Evolutionary conservation across 139 green algal species (phyloP), one percentile per base, ranked within the genome.

Genomic region (Chlorella sp.): DNA sequence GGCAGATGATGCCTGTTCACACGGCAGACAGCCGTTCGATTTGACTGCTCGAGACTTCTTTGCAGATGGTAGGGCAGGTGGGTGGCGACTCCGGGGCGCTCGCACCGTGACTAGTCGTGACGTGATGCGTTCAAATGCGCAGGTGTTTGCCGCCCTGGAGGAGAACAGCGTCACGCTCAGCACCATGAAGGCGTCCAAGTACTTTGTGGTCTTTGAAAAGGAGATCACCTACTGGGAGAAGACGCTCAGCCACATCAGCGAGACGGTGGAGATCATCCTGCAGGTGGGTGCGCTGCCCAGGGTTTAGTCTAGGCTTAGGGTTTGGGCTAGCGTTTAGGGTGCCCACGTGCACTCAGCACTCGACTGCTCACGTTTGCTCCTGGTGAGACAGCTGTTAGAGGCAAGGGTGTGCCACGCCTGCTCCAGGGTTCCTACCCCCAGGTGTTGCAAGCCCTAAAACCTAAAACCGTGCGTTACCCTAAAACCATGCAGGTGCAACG

Each of bases 161-260:
- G 91, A 96, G 77, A 91, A 95, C 80, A 86, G 72, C 35, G 90
- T 96, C 1, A 91, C 87, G 29, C 80, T 96, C 51, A 91, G 82
- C 62, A 94, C 90, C 65, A 94, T 96, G 87, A 96, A 96, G 82
- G 89, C 89, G 27, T 90, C 81, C 68, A 91, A 89, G 78, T 95
- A 89, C 87, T 95, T 91, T 69, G 31, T 91, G 31, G 86, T 91
- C 33, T 96, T 96, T 82, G 91, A 95, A 74, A 86, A 88, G 64
- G 77, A 90, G 35, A 93, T 93, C 71, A 85, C 68, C 6, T 79
- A 86, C 35, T 95, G 91, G 90, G 91, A 96, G 81, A 75, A 88
- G 67, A 88, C 77, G 27, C 85, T 96, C 35, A 77, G 75, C 27
- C 79, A 91, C 33, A 90, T 95, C 51, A 88, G 73, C 36, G 90